Conservation (phyloP, 257 asterid genomes). For the Datura wrightii region DNA sequence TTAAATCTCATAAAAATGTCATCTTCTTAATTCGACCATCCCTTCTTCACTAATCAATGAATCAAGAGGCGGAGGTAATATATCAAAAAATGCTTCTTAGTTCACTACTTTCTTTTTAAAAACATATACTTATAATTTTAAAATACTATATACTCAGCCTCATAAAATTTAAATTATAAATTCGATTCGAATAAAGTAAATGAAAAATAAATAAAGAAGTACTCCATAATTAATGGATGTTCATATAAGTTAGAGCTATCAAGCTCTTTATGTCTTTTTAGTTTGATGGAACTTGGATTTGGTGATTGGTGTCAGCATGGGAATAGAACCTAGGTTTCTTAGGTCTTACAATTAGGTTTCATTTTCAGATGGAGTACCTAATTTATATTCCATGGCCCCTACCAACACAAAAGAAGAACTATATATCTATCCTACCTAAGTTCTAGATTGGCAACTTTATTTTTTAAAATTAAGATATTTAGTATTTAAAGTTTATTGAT, state of each 20-base stretch:
- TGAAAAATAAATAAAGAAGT: no score
- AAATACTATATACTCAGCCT: no score
- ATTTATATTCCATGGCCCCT: constrained; percentile 20
- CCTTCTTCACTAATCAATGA: not conserved
- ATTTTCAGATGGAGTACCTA: not conserved
- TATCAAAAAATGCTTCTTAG: no score
- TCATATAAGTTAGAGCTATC: not conserved
- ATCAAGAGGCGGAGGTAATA: not conserved
- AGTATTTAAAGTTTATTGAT: not conserved
- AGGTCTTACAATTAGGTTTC: not conserved
- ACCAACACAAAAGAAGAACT: not conserved
- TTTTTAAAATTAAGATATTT: not conserved
- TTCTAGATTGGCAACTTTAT: not conserved
- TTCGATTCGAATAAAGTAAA: no score
- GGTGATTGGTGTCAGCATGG: constrained; percentile 16
- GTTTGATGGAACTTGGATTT: not conserved
- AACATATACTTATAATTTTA: no score
- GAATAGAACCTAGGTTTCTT: not conserved
- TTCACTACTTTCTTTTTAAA: not conserved
- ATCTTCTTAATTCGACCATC: not conserved
- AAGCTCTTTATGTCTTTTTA: not conserved
- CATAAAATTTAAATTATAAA: no score
- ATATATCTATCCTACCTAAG: not conserved
- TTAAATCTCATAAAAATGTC: no score
- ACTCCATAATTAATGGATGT: not conserved